Base-by-base conservation (phyloP, 352 stramenopile species). In the Pythium dissimile region DNA sequence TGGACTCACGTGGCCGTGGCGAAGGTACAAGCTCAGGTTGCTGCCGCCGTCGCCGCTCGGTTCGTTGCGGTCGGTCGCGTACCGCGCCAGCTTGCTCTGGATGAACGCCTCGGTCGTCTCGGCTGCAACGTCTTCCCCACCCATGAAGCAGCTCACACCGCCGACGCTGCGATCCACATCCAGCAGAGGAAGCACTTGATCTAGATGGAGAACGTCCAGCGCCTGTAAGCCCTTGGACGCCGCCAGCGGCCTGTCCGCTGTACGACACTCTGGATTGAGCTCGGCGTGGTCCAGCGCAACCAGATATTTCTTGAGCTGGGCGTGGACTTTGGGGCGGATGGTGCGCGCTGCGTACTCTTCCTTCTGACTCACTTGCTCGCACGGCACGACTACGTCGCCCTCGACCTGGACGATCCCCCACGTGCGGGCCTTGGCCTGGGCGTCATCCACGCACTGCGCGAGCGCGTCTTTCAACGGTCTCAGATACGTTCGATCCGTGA, bases 281-380 rank as follows among this genome's bases (percentile, higher is more conserved):
- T 67, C 46, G 6, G 66, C 54, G 27, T 70, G 69, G 26, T 84
- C 58, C 18, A 94, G 58, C 28, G 67, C 60, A 16, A 83, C 74
- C 24, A 98, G 64, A 62, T 93, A 99, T 20, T 82, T 79, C 0
- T 85, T 68, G 21, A 99, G 68, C 8, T 97, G 77, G 21, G 89
- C 91, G 32, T 96, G 84, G 67, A 99, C 98, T 73, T 97, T 98
- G 2, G 89, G 84, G 54, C 97, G 91, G 50, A 99, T 94, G n/a
- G 97, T 99, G n/a, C 97, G 80, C 12, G 97, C 97, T 24, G 96
- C 95, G 48, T 98, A 97, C 81, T 99, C 96, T 67, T 97, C 82
- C 72, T 99, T 99, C 44, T 80, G 59, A 13, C 76, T 93, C 9
- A 87, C 94, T 27, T 84, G 73, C 72, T 95, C 98, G 15, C 89